Evolutionary conservation across 2,329 filamentous ascomycete species (phyloP), one percentile per base, ranked within the genome.

Genomic region (Madurella mycetomatis): DNA sequence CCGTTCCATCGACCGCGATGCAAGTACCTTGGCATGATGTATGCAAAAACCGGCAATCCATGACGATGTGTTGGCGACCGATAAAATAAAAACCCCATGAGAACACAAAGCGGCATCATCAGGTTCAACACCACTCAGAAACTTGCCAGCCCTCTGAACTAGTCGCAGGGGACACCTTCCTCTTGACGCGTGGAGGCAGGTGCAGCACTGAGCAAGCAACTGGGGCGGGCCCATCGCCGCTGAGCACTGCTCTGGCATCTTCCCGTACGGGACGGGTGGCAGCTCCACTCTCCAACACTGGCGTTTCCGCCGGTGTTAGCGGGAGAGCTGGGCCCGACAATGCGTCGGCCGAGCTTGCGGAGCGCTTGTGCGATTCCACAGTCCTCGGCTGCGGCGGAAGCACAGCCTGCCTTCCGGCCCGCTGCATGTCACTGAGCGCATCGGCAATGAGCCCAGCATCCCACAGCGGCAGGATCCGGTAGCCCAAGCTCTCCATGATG

Each of bases 401-500:
- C 30, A 56, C 45, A 3, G 60, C 60, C 46, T 67, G 62, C 46
- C 48, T 51, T 30, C 64, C 81, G 7, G 83, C 83, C 45, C 83
- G 77, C 65, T 81, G 77, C 81, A 87, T 87, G 63, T 86, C 83
- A 52, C 78, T 76, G 66, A 83, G 73, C 11, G 83, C 83, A 58
- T 83, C 79, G 39, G 76, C 72, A 57, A 87, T 77, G 57, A 81
- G 76, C 37, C 76, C 74, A 2, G 77, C 74, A 47, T 82, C 73
- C 67, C 76, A 83, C 9, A 87, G 72, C 7, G 82, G 81, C 67
- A 86, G 69, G 64, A 87, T 80, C 52, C 82, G 76, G 68, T 85
- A 87, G 58, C 77, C 75, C 45, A 87, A 73, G 66, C 78, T 82
- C 71, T 85, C 81, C 75, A 86, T 80, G 61, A 87, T 78, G 67